Evolutionary conservation across 2,329 filamentous ascomycete genomes (phyloP), one percentile per base, ranked within the genome.

Genomic region (Apiospora rasikravindrae): DNA sequence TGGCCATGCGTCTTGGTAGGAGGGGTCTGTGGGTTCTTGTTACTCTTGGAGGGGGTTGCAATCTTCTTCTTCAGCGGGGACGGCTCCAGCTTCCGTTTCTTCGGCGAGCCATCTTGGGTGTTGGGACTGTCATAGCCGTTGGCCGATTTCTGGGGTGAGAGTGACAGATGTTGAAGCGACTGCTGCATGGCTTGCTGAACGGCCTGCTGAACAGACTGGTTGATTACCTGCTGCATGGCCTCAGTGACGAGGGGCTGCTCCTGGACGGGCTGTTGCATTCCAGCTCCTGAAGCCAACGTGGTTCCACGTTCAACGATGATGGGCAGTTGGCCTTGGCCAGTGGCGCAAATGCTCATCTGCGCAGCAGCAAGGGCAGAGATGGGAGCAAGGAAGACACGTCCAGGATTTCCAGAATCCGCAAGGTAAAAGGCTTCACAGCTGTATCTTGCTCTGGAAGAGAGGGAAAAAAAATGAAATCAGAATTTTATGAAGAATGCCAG

Each of bases 11-110:
- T 40, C 29, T 40, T 22, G 57, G 29, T 40, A 29, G 33, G 57
- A 29, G 57, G 57, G 33, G 57, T 64, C 10, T 40, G n/a, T 4
- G 19, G 57, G 33, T 13, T 11, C 2, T 40, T 40, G 33, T 11
- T 40, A 37, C 33, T 6, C 33, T 24, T 64, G 29, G 33, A n/a
- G 19, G 33, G 22, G 10, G 57, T 22, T 1, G 8, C 29, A 40
- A 29, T n/a, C 10, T n/a, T 40, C 8, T 22, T n/a, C 10, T n/a
- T 40, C 8, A 14, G 2, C 4, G 29, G 33, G 4, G 57, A 37
- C 57, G 11, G 26, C 51, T 57, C 57, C n/a, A 64, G 29, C 57
- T 64, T 64, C 22, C 57, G 57, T n/a, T 40, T 64, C 33, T 64
- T 64, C 8, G 57, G 57, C 57, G 57, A 40, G 11, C 33, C 19